Percentiles rank a stretch among this genome's conserved stretches.
These are phyloP conservation scores for Leccinum broughii DNA, from an alignment of 768 basidiomycete species.

Conservation along the genomic window DNA sequence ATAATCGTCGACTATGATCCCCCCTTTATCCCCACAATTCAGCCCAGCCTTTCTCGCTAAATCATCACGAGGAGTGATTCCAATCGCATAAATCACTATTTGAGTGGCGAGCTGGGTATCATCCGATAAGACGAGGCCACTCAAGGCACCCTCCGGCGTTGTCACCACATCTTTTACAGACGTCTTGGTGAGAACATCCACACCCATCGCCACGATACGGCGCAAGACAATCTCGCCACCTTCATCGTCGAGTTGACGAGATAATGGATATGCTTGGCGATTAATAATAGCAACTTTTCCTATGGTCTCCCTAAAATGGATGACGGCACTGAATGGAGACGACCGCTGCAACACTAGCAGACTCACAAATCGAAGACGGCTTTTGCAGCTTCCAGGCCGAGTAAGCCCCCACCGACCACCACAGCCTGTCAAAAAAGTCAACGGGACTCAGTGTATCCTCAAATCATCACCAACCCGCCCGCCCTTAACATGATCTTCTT, in stretches of 20 bases:
- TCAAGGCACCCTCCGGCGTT: slow-evolving; percentile 40
- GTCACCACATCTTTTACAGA: slow-evolving; percentile 41
- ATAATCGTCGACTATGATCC: slow-evolving; percentile 57
- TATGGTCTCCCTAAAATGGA: slow-evolving; percentile 32
- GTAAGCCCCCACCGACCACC: slow-evolving; percentile 69
- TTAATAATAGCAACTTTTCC: slow-evolving; percentile 53
- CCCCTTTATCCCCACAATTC: slow-evolving; percentile 47
- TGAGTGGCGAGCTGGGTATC: slow-evolving; percentile 47
- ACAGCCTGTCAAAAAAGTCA: neutral
- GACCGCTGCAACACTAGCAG: neutral
- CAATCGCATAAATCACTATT: slow-evolving; percentile 67
- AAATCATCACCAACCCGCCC: slow-evolving; percentile 20
- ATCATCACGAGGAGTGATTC: slow-evolving; percentile 71
- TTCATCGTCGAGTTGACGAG: slow-evolving; percentile 56
- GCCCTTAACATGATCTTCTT: slow-evolving; percentile 42
- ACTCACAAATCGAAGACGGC: slow-evolving; percentile 58
- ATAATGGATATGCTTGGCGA: slow-evolving; percentile 51
- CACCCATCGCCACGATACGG: slow-evolving; percentile 60
- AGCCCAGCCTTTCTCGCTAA: slow-evolving; percentile 57
- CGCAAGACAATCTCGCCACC: slow-evolving; percentile 62
- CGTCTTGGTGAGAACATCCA: slow-evolving; percentile 49
- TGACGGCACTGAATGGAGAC: neutral
- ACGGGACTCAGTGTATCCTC: neutral
- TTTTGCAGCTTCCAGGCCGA: slow-evolving; percentile 76
- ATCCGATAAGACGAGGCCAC: slow-evolving; percentile 51